Evolutionary conservation across 106 monocot genomes (phyloP).

Genomic region (Dioscorea alata): DNA sequence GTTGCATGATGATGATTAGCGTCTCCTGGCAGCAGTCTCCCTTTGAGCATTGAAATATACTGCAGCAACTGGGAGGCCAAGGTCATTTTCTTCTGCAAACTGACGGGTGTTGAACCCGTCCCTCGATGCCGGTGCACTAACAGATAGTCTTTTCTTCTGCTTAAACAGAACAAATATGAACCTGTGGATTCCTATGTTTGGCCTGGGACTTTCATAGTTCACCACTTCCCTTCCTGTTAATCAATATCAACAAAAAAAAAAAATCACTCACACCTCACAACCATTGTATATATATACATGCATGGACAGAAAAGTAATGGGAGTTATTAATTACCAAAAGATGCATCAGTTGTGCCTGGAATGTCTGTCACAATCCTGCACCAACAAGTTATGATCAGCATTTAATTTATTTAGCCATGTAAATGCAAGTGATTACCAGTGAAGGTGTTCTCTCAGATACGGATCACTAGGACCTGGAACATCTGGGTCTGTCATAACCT

Average conservation of each 20-base stretch:
- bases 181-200: slow-evolving; percentile 51
- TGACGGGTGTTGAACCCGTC: slow-evolving; percentile 40
- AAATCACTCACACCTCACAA: neutral
- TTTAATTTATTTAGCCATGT: too few relatives aligned
- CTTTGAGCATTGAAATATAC: slow-evolving; percentile 48
- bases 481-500: slow-evolving; percentile 56
- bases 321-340: slow-evolving; percentile 26
- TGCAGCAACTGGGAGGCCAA: slow-evolving; percentile 43
- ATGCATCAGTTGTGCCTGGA: slow-evolving; percentile 46
- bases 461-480: slow-evolving; percentile 52
- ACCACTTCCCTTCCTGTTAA: slow-evolving; percentile 36
- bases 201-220: slow-evolving; percentile 45
- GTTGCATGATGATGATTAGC: slow-evolving; percentile 8
- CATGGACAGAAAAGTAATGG: too few relatives aligned
- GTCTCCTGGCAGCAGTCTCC: slow-evolving; percentile 45
- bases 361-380: slow-evolving; percentile 48
- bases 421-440: slow-evolving; percentile 21
- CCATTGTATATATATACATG: too few relatives aligned
- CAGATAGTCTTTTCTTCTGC: slow-evolving; percentile 34
- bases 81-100: slow-evolving; percentile 36
- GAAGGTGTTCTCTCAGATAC: slow-evolving; percentile 48
- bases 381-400: too few relatives aligned
- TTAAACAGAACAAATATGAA: slow-evolving; percentile 44
- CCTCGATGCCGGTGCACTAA: slow-evolving; percentile 19
- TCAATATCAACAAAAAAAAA: neutral